Percentiles rank a stretch among this genome's conserved stretches.
These are phyloP conservation scores for Medicago ruthenica DNA, from an alignment of 306 rosid genomes.

Conservation along the genomic window DNA sequence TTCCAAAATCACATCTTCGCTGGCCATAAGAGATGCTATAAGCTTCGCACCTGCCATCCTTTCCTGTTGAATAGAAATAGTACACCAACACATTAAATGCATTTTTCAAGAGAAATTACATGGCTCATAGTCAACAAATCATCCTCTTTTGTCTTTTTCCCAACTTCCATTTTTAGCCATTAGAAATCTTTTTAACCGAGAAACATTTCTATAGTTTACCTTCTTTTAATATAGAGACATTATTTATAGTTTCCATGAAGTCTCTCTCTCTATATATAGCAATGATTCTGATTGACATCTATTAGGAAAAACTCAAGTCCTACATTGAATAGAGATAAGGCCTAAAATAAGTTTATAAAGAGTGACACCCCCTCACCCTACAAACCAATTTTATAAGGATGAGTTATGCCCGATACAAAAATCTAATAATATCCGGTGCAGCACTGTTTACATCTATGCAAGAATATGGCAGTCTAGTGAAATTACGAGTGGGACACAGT, in stretches of 20 bases:
- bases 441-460: background rate
- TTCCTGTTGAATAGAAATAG: conserved; percentile 61
- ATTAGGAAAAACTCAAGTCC: background rate
- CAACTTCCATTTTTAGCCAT: background rate
- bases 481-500: conserved; percentile 3
- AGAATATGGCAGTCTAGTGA: conserved; percentile 28
- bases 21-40: conserved; percentile 86
- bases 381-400: no score
- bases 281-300: background rate
- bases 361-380: no score
- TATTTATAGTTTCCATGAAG: background rate
- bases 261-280: background rate
- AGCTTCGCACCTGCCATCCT: conserved; percentile 86
- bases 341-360: no score
- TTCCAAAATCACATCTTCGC: conserved; percentile 78
- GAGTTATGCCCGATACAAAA: no score
- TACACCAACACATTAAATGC: conserved; percentile 16
- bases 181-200: background rate
- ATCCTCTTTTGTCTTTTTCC: background rate
- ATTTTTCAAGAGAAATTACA: conserved; percentile 19
- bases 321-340: no score
- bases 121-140: conserved; percentile 4
- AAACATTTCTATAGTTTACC: background rate
- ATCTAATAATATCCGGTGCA: background rate
- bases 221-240: conserved; percentile 11